These are phyloP conservation scores for Pyracantha coccinea DNA, from an alignment of 331 rosid genomes.

Conservation along the genomic window DNA sequence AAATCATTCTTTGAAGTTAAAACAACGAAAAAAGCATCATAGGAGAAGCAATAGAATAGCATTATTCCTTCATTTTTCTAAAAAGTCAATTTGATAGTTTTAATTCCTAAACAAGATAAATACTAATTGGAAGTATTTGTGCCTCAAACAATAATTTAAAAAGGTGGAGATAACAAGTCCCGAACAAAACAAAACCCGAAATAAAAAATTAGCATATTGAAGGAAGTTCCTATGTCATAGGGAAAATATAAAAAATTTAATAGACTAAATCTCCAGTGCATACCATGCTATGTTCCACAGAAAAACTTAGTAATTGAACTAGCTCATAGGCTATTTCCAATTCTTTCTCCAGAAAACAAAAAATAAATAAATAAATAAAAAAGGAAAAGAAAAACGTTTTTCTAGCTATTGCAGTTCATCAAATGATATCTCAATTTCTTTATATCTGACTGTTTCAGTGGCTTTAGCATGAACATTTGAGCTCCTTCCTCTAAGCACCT, in stretches of 20 bases:
- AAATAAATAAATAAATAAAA: no score
- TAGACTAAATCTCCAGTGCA: no score
- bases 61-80: neutral
- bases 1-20: no score
- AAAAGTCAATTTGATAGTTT: no score
- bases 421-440: constrained; percentile 59
- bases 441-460: constrained; percentile 77
- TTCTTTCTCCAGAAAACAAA: neutral
- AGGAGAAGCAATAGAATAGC: no score
- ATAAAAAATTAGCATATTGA: neutral
- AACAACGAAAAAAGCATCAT: no score
- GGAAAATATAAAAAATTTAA: neutral
- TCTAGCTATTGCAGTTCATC: constrained; percentile 51
- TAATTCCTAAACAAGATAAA: neutral
- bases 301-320: no score
- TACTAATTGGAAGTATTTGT: neutral
- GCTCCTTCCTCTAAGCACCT: constrained; percentile 98
- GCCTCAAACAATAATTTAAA: neutral
- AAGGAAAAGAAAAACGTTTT: no score
- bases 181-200: neutral
- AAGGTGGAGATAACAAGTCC: neutral
- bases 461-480: constrained; percentile 85
- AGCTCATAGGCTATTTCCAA: neutral
- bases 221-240: constrained; percentile 4
- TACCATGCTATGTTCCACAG: no score